Evolutionary conservation across 257 asterid species (phyloP).

Genomic region (Nemophila menziesii): DNA sequence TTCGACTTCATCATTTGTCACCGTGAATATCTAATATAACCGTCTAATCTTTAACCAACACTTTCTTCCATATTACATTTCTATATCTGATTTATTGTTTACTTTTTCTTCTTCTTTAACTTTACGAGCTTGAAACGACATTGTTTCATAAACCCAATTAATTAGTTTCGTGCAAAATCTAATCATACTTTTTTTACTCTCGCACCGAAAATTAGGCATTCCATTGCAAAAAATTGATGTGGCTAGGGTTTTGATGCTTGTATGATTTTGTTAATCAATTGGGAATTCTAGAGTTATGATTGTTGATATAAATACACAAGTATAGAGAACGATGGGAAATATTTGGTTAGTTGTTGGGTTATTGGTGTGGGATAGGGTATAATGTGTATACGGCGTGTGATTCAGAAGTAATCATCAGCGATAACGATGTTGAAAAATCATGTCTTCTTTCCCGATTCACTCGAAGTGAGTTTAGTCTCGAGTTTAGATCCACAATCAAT

Average conservation of each 20-base stretch:
- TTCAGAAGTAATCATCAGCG: constrained; percentile 99
- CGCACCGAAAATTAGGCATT: constrained; percentile 22
- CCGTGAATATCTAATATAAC: constrained; percentile 21
- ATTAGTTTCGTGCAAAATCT: constrained; percentile 3
- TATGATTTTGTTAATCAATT: neutral
- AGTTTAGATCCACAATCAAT: no score
- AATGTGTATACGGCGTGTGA: constrained; percentile 97
- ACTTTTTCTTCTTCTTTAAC: constrained; percentile 56
- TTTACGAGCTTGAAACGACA: constrained; percentile 32
- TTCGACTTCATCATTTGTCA: constrained; percentile 17
- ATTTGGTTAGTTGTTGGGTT: constrained; percentile 3
- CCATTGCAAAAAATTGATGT: constrained; percentile 6
- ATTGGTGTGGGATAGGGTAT: constrained; percentile 54
- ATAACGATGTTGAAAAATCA: no score
- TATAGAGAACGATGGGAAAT: constrained; percentile 6
- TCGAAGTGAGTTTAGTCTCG: no score
- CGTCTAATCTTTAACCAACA: constrained; percentile 16
- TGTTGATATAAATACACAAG: neutral
- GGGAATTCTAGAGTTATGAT: neutral
- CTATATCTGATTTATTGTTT: neutral
- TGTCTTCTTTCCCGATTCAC: no score
- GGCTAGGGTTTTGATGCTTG: constrained; percentile 34
- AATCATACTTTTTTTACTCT: neutral
- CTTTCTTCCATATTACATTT: neutral
- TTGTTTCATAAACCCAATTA: constrained; percentile 22